Evolutionary conservation across 108 stramenopile genomes (phyloP), one percentile per base, ranked within the genome.

Genomic region (Skeletonema menzelii): DNA sequence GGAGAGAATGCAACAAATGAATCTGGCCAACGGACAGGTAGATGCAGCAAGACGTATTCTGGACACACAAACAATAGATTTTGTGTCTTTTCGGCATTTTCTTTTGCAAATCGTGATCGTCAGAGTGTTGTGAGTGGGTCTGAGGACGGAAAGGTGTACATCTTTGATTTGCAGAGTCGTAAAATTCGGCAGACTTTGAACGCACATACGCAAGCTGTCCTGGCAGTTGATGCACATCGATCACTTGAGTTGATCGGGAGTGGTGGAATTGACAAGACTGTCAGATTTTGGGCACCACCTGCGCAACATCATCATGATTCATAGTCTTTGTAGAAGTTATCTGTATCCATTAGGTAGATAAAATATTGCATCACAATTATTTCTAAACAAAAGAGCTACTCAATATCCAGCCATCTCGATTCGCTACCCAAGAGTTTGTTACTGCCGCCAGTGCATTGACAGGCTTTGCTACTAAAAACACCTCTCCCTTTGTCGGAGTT

Each of bases 121-220:
- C 84, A 87, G 30, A 85, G 77, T 60, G 83, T 97, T 42, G 87
- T 96, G 22, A 89, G 91, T 8, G 97, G 97, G 0, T 91, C 88
- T 24, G 98, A 98, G 72, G 87, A 95, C 57, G 98, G 98, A 12
- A 79, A 82, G 59, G 77, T 97, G 4, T 80, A 91, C 49, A 44
- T 98, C 34, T 98, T 95, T 69, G 96, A 97, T 78, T 57, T 98
- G 69, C 88, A 97, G 32, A 87, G 83, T 40, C 69, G 86, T 57
- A 66, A 86, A 58, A 76, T 92, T 17, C 76, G 83, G 27, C 95
- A 95, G 64, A 78, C 82, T 27, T 75, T 97, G 69, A 82, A 89
- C 55, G 90, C 85, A 28, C 95, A 97, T 66, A 67, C 64, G 6
- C 92, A 87, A 64, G 88, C 85, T 5, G 92, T 96, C 13, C 65